phyloP scores from a whole-genome alignment of 441 rosid genomes.

The Gossypium gossypioides region DNA sequence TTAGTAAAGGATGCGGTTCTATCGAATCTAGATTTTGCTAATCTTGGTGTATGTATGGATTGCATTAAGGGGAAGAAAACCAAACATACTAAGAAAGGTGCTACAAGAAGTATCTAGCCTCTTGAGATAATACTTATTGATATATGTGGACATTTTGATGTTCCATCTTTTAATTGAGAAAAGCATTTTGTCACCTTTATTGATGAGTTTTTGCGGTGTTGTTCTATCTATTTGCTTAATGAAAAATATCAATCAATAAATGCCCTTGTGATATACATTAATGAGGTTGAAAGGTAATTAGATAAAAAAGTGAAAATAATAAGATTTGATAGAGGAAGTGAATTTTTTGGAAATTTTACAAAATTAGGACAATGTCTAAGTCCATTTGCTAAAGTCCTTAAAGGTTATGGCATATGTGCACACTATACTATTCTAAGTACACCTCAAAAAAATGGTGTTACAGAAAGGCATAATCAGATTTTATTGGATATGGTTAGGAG shows the following conservation, averaged over 20 bases:
- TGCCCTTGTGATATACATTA: background rate
- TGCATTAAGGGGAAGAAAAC: background rate
- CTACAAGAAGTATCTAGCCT: background rate
- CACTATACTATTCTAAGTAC: background rate
- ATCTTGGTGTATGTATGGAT: background rate
- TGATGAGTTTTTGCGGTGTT: background rate
- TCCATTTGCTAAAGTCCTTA: background rate
- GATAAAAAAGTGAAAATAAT: background rate
- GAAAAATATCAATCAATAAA: no score
- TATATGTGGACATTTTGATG: background rate
- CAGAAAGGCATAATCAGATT: no score
- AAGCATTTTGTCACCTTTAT: background rate
- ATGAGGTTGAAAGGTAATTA: no score
- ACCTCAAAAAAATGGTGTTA: background rate
- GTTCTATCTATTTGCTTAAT: background rate
- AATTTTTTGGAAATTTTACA: no score
- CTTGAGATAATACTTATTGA: background rate
- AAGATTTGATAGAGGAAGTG: background rate
- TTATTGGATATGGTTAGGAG: background rate
- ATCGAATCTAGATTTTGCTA: background rate
- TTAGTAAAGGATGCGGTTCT: background rate
- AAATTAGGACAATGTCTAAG: background rate
- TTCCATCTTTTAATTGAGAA: background rate
- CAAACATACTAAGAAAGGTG: background rate
- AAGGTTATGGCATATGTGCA: background rate